A percentile compares a stretch with the other conserved stretches of the same genome.
phyloP scores from a whole-genome alignment of 1,284 basidiomycete genomes.

The Ceraceosorus guamensis region DNA sequence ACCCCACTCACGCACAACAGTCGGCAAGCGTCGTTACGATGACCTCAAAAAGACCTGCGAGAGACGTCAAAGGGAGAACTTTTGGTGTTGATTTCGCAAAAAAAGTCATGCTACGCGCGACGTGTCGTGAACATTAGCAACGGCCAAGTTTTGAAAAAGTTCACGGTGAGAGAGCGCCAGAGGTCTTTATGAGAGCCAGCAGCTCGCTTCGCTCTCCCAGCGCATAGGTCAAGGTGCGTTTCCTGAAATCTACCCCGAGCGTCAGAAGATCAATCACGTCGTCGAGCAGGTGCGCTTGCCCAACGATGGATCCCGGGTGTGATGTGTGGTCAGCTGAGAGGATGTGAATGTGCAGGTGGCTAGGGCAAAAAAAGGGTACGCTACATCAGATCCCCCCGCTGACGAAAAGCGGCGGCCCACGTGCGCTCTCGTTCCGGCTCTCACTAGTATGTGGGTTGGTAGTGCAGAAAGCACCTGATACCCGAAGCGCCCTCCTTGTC shows the following conservation, averaged over 20 bases:
- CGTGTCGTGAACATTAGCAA: too few relatives aligned
- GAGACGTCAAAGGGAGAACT: too few relatives aligned
- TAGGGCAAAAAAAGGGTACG: slow-evolving; percentile 41
- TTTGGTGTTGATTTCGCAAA: too few relatives aligned
- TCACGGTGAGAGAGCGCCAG: too few relatives aligned
- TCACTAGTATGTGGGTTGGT: slow-evolving; percentile 89
- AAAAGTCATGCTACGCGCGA: too few relatives aligned
- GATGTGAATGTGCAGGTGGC: slow-evolving; percentile 92
- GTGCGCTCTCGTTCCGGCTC: slow-evolving; percentile 44
- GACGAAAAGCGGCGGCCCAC: background rate
- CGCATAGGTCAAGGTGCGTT: slow-evolving; percentile 72
- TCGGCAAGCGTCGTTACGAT: too few relatives aligned
- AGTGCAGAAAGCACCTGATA: slow-evolving; percentile 82
- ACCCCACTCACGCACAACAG: too few relatives aligned
- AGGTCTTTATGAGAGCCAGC: slow-evolving; percentile 43
- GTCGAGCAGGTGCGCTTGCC: slow-evolving; percentile 86
- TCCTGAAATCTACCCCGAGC: slow-evolving; percentile 60
- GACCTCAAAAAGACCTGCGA: too few relatives aligned
- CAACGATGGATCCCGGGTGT: slow-evolving; percentile 56
- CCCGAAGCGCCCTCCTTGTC: slow-evolving; percentile 48
- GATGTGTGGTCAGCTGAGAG: slow-evolving; percentile 54
- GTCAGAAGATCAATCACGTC: slow-evolving; percentile 65
- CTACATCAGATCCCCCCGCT: background rate
- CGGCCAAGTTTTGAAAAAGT: too few relatives aligned
- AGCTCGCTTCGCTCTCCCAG: slow-evolving; percentile 72